Base-by-base conservation (phyloP, 768 basidiomycete species). In the Mycena rebaudengoi region DNA sequence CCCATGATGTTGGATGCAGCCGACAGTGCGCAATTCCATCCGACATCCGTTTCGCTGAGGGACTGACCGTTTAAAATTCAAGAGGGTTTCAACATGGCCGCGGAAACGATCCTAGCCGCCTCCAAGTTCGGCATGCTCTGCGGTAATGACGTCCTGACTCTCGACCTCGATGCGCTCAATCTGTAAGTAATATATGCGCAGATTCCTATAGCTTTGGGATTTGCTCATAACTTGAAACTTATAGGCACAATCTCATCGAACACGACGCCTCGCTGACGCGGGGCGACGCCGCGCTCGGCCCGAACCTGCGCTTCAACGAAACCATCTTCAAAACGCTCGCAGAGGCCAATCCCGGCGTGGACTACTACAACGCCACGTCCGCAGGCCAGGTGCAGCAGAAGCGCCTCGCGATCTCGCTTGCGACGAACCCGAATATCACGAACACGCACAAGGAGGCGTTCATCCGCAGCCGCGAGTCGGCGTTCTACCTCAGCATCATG, bases 231-330 rank as follows among this genome's bases (percentile, higher is more conserved):
- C 28, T 28, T 29, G 26, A 48, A 29, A 39, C 28, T 50, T 35
- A 32, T 13, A 61, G 57, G 6, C 66, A 68, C 53, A 48, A 35
- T 13, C 43, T 53, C 26, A 54, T 68, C 18, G 66, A 68, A 35
- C 63, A 68, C 58, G 63, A 68, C 20, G 66, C 63, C 13, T 68
- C 66, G 2, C 4, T 64, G 23, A 60, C 63, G 28, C 60, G 63
- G 23, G 52, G 40, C n/a, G 66, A 65, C 52, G 14, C 35, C 21
- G 45, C 46, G 2, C 11, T 48, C 11, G 66, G 66, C 3, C 51
- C 60, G 25, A 68, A 68, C 60, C 49, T 58, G 7, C 54, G 60
- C 41, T 68, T 68, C 46, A 69, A 69, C 64, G 67, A 65, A 23
- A 54, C 48, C 10, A 21, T 65, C 21, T 69, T 60, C 54, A 25